Conservation (phyloP, 306 rosid species). For the Carpinus fangiana region DNA sequence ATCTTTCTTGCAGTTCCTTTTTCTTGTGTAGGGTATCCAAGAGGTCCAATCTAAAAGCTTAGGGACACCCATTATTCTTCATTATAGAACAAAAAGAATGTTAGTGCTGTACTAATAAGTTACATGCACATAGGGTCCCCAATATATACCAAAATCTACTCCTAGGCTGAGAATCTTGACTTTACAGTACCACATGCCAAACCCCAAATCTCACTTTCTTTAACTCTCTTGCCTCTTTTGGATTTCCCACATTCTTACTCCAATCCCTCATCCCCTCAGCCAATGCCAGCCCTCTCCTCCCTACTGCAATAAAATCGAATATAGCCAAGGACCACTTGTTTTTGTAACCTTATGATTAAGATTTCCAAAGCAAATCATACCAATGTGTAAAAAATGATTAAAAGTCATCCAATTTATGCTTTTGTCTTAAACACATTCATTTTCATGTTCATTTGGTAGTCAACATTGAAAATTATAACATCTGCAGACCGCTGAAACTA, state of each 20-base stretch:
- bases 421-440: too few relatives aligned
- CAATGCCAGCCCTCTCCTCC: constrained; percentile 11
- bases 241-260: constrained; percentile 11
- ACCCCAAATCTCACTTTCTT: constrained; percentile 13
- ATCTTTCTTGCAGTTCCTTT: constrained; percentile 8
- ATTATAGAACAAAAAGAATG: constrained; percentile 33
- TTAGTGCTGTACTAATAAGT: constrained; percentile 12
- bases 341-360: background rate
- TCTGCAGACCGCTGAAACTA: too few relatives aligned
- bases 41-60: constrained; percentile 38
- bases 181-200: constrained; percentile 14
- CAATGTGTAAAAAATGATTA: background rate
- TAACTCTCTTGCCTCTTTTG: constrained; percentile 9
- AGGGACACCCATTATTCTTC: constrained; percentile 44
- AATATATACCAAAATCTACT: constrained; percentile 11
- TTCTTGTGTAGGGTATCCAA: constrained; percentile 46
- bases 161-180: constrained; percentile 45
- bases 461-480: too few relatives aligned
- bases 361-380: background rate
- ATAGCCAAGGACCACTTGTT: constrained; percentile 4
- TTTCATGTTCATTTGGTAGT: too few relatives aligned
- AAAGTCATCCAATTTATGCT: too few relatives aligned
- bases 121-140: constrained; percentile 37
- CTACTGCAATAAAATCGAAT: background rate
- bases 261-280: background rate